A percentile compares a stretch with the other conserved stretches of the same genome.
Conservation (phyloP, 768 basidiomycete species). For the Artomyces pyxidatus region DNA sequence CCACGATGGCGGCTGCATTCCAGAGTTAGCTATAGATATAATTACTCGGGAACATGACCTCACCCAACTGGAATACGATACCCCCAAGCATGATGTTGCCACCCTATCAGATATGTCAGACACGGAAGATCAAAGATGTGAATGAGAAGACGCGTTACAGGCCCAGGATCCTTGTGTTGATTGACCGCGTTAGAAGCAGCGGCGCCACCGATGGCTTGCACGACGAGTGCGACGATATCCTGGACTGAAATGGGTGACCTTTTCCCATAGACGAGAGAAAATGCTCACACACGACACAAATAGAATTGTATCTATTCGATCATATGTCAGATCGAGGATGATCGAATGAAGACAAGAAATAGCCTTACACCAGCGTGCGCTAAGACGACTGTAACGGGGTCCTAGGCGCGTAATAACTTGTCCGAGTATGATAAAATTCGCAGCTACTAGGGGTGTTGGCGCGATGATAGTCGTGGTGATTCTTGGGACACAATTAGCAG, state of each 20-base stretch:
- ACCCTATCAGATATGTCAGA: too few species aligned
- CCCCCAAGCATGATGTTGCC: slow-evolving; percentile 13
- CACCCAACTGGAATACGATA: slow-evolving; percentile 11
- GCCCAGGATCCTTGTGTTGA: slow-evolving; percentile 1
- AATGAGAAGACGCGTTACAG: background rate
- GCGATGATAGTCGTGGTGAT: slow-evolving; percentile 25
- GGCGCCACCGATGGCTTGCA: slow-evolving; percentile 24
- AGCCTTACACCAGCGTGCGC: slow-evolving; percentile 4
- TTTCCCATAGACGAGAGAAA: too few species aligned
- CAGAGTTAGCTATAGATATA: too few species aligned
- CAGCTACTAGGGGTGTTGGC: slow-evolving; percentile 16
- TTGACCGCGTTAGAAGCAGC: slow-evolving; percentile 16
- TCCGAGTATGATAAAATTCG: slow-evolving; percentile 17
- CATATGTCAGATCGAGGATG: too few species aligned
- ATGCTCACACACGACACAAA: slow-evolving; percentile 3
- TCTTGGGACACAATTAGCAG: too few species aligned
- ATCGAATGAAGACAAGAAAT: background rate
- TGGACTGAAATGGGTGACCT: background rate
- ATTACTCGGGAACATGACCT: too few species aligned
- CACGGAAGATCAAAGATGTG: background rate
- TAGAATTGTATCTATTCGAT: slow-evolving; percentile 2
- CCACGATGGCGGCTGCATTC: background rate
- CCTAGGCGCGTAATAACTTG: slow-evolving; percentile 13
- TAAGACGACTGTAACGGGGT: slow-evolving; percentile 17
- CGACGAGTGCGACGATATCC: slow-evolving; percentile 16